Percentiles rank a stretch among this genome's conserved stretches.
These are phyloP conservation scores for Globisporangium solare DNA, from an alignment of 352 stramenopile species.

Conservation along the genomic window DNA sequence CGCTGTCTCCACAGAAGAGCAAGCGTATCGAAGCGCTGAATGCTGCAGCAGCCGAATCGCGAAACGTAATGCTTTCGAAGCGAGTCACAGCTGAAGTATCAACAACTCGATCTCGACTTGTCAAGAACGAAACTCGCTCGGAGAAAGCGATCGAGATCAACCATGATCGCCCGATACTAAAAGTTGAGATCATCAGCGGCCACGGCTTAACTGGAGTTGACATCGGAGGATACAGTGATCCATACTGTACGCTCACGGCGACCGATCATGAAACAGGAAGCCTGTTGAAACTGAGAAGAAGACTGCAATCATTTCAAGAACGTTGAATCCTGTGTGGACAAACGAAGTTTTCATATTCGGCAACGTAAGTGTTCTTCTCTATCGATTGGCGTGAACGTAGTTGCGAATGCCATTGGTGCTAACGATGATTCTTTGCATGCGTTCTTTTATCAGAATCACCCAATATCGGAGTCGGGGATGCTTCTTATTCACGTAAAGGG, in stretches of 20 bases:
- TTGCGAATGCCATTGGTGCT: not conserved
- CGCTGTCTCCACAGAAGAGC: slow-evolving; percentile 42
- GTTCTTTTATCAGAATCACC: slow-evolving; percentile 30
- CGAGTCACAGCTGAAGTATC: slow-evolving; percentile 55
- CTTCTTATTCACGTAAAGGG: slow-evolving; percentile 73
- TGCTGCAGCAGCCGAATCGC: slow-evolving; percentile 28
- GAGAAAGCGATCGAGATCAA: slow-evolving; percentile 32
- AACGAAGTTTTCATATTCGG: slow-evolving; percentile 62
- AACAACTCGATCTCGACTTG: slow-evolving; percentile 39
- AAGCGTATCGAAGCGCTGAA: slow-evolving; percentile 35
- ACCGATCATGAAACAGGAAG: slow-evolving; percentile 44
- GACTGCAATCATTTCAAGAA: slow-evolving; percentile 61
- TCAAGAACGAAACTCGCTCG: slow-evolving; percentile 54
- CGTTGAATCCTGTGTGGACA: slow-evolving; percentile 65
- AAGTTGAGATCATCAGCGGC: slow-evolving; percentile 54
- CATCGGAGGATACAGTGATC: slow-evolving; percentile 65
- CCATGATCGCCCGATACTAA: slow-evolving; percentile 30
- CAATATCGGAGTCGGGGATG: slow-evolving; percentile 33
- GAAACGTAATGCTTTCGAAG: slow-evolving; percentile 44
- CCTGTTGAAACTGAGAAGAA: slow-evolving; percentile 62
- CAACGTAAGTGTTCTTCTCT: slow-evolving; percentile 29
- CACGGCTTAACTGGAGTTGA: slow-evolving; percentile 56
- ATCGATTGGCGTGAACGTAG: not conserved
- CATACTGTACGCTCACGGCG: slow-evolving; percentile 63
- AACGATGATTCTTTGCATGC: not conserved